These are phyloP conservation scores for Lachnellula subtilissima DNA, from an alignment of 2,329 filamentous ascomycete genomes.

Conservation along the genomic window DNA sequence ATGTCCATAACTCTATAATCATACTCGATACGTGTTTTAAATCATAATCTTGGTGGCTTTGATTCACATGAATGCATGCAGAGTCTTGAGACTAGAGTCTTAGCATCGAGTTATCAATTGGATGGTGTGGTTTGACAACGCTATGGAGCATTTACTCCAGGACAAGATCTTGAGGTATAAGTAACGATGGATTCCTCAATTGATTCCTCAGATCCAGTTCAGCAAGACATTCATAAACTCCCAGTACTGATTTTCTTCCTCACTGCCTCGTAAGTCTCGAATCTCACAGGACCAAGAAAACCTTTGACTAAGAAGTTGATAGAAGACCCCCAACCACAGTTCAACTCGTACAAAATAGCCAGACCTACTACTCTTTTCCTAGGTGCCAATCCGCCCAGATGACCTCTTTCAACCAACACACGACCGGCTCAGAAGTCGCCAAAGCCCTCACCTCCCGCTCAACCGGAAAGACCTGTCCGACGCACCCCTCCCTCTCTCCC, in stretches of 20 bases:
- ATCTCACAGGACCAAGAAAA: no score
- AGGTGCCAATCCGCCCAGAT: neutral
- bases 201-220: no score
- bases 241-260: no score
- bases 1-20: neutral
- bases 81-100: neutral
- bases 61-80: neutral
- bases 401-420: neutral
- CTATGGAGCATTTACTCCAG: neutral
- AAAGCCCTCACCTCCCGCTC: neutral
- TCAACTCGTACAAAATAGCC: neutral
- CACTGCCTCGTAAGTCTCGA: no score
- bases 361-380: neutral
- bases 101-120: neutral
- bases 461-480: neutral
- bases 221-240: no score
- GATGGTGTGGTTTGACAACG: no score
- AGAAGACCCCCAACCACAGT: neutral
- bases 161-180: neutral
- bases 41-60: neutral
- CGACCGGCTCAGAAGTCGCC: neutral
- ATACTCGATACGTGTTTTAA: neutral
- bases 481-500: neutral
- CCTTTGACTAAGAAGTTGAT: neutral
- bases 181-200: no score